Conservation (phyloP, 805 yeast species). For the Candida suzukii region DNA sequence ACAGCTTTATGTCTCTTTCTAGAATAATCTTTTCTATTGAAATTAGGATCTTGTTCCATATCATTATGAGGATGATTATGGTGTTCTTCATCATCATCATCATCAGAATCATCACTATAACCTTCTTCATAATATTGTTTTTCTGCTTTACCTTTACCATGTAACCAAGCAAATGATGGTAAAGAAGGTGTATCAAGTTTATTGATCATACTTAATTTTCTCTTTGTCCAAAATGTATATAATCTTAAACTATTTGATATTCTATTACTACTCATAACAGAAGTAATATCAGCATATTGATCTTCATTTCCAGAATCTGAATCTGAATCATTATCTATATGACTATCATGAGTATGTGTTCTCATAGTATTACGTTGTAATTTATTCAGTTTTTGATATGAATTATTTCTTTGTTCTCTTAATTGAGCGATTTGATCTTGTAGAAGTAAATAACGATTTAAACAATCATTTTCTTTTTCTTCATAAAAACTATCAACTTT, state of each 20-base stretch:
- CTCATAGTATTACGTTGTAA: constrained; percentile 1
- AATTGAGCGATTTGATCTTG: constrained; percentile 66
- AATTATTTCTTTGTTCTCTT: constrained; percentile 39
- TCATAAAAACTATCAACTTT: constrained; percentile 58
- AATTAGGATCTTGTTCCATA: constrained; percentile 18
- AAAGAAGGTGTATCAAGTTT: constrained; percentile 36
- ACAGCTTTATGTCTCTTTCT: constrained; percentile 13
- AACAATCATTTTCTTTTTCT: constrained; percentile 52
- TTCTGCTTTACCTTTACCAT: constrained; percentile 20
- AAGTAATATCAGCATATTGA: constrained; percentile 4
- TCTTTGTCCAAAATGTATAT: constrained; percentile 15
- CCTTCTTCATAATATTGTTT: constrained; percentile 29
- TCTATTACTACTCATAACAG: not conserved
- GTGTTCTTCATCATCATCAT: constrained; percentile 4
- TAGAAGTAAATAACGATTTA: constrained; percentile 50
- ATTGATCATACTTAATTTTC: constrained; percentile 21
- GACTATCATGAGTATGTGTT: too few species aligned
- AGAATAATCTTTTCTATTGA: constrained; percentile 43
- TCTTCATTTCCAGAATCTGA: constrained; percentile 7
- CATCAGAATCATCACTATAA: constrained; percentile 16
- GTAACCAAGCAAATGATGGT: constrained; percentile 30
- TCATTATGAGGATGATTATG: constrained; percentile 1
- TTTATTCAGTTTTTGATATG: constrained; percentile 11
- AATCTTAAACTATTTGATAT: not conserved
- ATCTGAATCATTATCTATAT: constrained; percentile 6